Evolutionary conservation across 2,329 filamentous ascomycete genomes (phyloP).

Genomic region (Ilyonectria robusta): DNA sequence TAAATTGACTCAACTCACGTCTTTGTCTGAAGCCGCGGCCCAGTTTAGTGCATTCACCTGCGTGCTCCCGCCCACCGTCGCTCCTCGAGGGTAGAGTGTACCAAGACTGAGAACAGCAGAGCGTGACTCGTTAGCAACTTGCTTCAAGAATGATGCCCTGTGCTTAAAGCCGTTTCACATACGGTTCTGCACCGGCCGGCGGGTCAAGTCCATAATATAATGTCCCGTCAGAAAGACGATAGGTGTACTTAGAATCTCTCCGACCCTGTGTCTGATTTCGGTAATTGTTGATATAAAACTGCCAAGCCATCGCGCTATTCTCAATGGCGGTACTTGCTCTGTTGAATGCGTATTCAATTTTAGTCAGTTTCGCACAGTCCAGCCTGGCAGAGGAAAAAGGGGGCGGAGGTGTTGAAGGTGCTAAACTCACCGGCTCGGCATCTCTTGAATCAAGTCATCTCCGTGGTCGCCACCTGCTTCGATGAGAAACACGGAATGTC

Average conservation of each 20-base stretch:
- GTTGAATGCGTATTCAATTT: neutral
- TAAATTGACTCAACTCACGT: neutral
- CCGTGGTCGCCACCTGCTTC: slow-evolving; percentile 71
- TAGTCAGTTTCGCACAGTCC: neutral
- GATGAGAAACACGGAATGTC: slow-evolving; percentile 69
- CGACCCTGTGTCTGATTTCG: slow-evolving; percentile 41
- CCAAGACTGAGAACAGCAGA: slow-evolving; percentile 24
- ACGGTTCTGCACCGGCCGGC: slow-evolving; percentile 47
- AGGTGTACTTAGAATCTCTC: slow-evolving; percentile 41
- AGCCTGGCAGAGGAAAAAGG: neutral
- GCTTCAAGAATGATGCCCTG: neutral
- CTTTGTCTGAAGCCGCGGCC: slow-evolving; percentile 31
- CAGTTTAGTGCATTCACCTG: slow-evolving; percentile 42
- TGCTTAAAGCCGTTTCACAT: neutral
- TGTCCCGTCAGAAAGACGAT: slow-evolving; percentile 35
- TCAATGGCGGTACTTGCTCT: slow-evolving; percentile 33
- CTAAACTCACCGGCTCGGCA: slow-evolving; percentile 32
- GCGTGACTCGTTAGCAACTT: too few species aligned
- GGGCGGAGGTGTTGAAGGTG: too few species aligned
- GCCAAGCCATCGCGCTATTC: slow-evolving; percentile 58
- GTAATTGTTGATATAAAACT: slow-evolving; percentile 74
- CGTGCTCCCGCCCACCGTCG: slow-evolving; percentile 36
- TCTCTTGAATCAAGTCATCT: slow-evolving; percentile 29
- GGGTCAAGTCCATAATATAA: slow-evolving; percentile 48
- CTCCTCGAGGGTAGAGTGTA: slow-evolving; percentile 42